These are phyloP conservation scores for Hymenoscyphus fructigenus DNA, from an alignment of 2,329 filamentous ascomycete species.

Conservation along the genomic window DNA sequence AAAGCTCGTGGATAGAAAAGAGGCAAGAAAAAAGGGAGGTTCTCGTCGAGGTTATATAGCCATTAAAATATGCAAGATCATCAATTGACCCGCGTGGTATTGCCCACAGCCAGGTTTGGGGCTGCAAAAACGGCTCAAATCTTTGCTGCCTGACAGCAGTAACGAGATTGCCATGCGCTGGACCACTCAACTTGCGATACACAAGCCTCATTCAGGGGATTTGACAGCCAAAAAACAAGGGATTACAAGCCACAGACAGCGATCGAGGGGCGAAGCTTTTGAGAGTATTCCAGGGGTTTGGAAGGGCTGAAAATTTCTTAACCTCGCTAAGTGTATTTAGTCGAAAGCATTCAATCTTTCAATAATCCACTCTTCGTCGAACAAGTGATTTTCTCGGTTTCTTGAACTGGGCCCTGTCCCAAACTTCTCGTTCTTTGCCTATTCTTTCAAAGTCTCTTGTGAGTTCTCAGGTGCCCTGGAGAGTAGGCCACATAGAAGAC, in stretches of 20 bases:
- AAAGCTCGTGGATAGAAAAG: neutral
- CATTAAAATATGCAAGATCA: neutral
- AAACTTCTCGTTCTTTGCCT: too few relatives aligned
- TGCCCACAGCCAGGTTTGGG: neutral
- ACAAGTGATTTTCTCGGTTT: too few relatives aligned
- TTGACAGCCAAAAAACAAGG: neutral
- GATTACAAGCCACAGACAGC: neutral
- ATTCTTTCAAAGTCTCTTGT: too few relatives aligned
- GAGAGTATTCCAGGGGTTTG: neutral
- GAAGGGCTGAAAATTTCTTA: neutral
- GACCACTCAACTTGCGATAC: neutral
- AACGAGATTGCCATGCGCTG: neutral
- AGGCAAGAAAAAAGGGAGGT: neutral
- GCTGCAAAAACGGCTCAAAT: neutral
- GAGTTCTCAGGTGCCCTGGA: too few relatives aligned
- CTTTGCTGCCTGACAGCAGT: neutral
- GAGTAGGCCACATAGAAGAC: too few relatives aligned
- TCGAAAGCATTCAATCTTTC: neutral
- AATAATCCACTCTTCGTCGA: neutral
- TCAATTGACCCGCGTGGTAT: neutral
- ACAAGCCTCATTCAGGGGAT: neutral
- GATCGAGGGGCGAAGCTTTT: neutral
- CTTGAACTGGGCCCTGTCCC: too few relatives aligned
- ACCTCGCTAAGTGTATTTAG: neutral
- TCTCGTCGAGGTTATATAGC: neutral